phyloP scores from a whole-genome alignment of 768 basidiomycete genomes.

The Austroboletus eburneus region DNA sequence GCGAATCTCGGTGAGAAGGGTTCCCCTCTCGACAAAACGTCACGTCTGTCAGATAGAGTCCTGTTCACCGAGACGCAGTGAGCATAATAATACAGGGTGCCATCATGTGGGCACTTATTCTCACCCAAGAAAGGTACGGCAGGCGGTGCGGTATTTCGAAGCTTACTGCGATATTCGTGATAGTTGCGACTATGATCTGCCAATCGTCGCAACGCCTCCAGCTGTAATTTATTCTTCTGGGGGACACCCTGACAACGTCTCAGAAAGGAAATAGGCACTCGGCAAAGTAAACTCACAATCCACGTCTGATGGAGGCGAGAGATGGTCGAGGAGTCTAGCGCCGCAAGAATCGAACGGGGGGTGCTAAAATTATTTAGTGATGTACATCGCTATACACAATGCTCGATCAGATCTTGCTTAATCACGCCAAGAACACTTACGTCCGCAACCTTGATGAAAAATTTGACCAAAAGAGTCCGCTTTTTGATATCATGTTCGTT shows the following conservation, averaged over 20 bases:
- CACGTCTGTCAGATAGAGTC: slow-evolving; percentile 84
- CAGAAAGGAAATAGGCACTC: neutral
- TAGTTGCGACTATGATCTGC: slow-evolving; percentile 92
- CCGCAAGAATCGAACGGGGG: slow-evolving; percentile 87
- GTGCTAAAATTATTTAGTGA: slow-evolving; percentile 87
- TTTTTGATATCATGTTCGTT: slow-evolving; percentile 88
- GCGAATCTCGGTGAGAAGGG: slow-evolving; percentile 77
- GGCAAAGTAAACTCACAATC: slow-evolving; percentile 54
- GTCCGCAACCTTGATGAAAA: slow-evolving; percentile 91
- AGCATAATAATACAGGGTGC: slow-evolving; percentile 6
- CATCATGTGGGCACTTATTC: slow-evolving; percentile 10
- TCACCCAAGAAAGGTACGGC: slow-evolving; percentile 93
- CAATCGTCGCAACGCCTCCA: slow-evolving; percentile 77
- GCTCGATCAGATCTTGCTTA: slow-evolving; percentile 8
- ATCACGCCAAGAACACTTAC: slow-evolving; percentile 43
- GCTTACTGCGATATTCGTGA: slow-evolving; percentile 81
- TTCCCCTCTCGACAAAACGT: slow-evolving; percentile 97
- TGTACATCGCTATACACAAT: slow-evolving; percentile 66
- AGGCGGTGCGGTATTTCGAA: slow-evolving; percentile 86
- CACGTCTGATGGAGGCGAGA: slow-evolving; percentile 90
- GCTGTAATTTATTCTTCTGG: slow-evolving; percentile 75
- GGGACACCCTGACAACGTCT: slow-evolving; percentile 60
- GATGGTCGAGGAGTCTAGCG: slow-evolving; percentile 94
- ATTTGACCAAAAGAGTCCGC: slow-evolving; percentile 74
- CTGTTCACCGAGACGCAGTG: slow-evolving; percentile 34